A percentile compares a stretch with the other conserved stretches of the same genome.
phyloP scores from a whole-genome alignment of 2,329 filamentous ascomycete species.

The Microcyclospora tardicrescens region DNA sequence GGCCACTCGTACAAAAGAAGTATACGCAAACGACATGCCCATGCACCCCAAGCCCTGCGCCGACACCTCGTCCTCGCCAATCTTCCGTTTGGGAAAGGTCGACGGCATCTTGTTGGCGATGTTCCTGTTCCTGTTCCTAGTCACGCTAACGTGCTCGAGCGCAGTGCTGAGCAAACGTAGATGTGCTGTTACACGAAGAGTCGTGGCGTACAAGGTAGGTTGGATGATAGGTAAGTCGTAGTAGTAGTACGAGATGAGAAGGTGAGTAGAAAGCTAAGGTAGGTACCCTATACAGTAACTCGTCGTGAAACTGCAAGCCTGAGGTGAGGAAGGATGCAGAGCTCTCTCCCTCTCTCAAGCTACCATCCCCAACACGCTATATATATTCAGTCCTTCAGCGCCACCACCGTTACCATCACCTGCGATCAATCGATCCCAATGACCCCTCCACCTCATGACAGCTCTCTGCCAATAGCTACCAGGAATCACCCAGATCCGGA shows the following conservation, averaged over 20 bases:
- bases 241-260: background rate
- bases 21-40: constrained; percentile 24
- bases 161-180: background rate
- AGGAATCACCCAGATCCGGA: too few species aligned
- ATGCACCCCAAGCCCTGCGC: constrained; percentile 22
- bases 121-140: background rate
- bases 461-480: too few species aligned
- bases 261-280: background rate
- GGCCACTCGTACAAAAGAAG: constrained; percentile 7
- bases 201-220: background rate
- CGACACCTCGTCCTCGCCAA: constrained; percentile 25
- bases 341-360: too few species aligned
- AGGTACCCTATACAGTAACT: background rate
- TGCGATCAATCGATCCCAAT: too few species aligned
- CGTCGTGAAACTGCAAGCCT: too few species aligned
- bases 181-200: background rate
- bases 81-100: constrained; percentile 28
- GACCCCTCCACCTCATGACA: too few species aligned
- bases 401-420: too few species aligned
- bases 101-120: constrained; percentile 8
- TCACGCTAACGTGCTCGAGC: too few species aligned
- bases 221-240: background rate
- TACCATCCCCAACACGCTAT: too few species aligned
- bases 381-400: too few species aligned
- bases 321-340: too few species aligned